These are phyloP conservation scores for Wickerhamiella azyma DNA, from an alignment of 805 yeast species.

Conservation along the genomic window DNA sequence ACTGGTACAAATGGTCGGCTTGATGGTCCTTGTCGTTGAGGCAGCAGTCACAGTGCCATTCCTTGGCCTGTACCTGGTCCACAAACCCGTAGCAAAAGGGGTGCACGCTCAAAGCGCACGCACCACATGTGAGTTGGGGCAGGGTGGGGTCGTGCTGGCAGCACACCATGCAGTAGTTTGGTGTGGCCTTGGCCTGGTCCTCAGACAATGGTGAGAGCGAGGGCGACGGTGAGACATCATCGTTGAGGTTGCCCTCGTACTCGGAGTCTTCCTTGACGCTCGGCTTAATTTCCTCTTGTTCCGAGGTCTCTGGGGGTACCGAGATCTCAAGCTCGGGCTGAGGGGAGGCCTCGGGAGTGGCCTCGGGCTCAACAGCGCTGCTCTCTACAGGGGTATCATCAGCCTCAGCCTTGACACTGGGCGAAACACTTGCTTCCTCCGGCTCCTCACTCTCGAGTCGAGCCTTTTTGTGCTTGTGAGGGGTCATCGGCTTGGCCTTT, in stretches of 20 bases:
- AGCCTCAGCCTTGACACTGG: background rate
- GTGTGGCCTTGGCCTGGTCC: background rate
- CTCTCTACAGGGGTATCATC: background rate
- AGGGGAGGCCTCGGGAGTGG: background rate
- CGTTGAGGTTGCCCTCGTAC: background rate
- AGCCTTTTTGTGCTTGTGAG: background rate
- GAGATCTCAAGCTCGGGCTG: too few species aligned
- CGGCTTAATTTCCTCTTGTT: too few species aligned
- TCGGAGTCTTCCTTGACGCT: too few species aligned
- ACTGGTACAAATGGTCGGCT: constrained; percentile 41
- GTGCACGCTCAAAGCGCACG: constrained; percentile 63
- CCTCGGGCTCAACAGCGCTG: background rate
- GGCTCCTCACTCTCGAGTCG: background rate
- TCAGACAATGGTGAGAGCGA: background rate
- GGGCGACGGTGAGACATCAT: background rate
- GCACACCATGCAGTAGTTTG: constrained; percentile 47
- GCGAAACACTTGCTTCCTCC: constrained; percentile 3
- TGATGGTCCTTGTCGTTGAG: constrained; percentile 53
- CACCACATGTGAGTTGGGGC: constrained; percentile 40
- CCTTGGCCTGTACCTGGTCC: constrained; percentile 17
- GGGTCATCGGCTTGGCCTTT: constrained; percentile 1
- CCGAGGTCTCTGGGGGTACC: too few species aligned
- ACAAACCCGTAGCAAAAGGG: constrained; percentile 50
- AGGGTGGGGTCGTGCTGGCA: constrained; percentile 27
- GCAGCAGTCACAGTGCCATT: constrained; percentile 77